Percentiles rank a stretch among this genome's conserved stretches.
These are phyloP conservation scores for Strobilomyces dryophilus DNA, from an alignment of 768 basidiomycete species.

Conservation along the genomic window DNA sequence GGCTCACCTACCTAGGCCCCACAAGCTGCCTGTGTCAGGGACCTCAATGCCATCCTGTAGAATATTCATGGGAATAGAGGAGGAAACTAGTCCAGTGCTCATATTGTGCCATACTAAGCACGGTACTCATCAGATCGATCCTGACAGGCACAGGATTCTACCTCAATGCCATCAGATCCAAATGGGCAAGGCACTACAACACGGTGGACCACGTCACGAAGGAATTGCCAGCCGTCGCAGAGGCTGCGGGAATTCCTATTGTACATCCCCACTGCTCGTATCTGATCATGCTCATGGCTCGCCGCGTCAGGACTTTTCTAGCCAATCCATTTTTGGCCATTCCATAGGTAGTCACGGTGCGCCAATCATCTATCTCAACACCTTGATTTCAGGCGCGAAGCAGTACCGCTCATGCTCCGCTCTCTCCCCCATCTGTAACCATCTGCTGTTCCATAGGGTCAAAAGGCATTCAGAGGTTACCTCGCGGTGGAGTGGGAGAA, in stretches of 20 bases:
- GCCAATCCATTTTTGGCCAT: conserved; percentile 91
- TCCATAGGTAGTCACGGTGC: conserved; percentile 99
- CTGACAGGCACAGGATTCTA: conserved; percentile 84
- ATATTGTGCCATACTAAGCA: neutral
- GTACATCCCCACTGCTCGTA: conserved; percentile 40
- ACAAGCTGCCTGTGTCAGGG: too few species aligned
- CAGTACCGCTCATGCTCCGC: conserved; percentile 86
- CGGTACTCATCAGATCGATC: neutral
- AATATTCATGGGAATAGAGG: conserved; percentile 76
- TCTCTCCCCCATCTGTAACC: conserved; percentile 88
- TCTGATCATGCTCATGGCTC: neutral
- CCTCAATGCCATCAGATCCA: conserved; percentile 78
- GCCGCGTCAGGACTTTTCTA: conserved; percentile 63
- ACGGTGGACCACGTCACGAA: conserved; percentile 83
- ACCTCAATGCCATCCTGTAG: too few species aligned
- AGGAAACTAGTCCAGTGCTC: conserved; percentile 48
- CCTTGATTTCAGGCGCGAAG: conserved; percentile 46
- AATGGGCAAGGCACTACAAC: conserved; percentile 73
- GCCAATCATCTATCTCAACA: conserved; percentile 81
- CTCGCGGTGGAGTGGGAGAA: conserved; percentile 71
- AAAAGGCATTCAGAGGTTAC: conserved; percentile 88
- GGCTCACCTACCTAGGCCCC: too few species aligned
- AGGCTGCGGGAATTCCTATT: conserved; percentile 69
- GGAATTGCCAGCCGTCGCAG: conserved; percentile 80
- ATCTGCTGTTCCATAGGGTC: conserved; percentile 82